phyloP scores from a whole-genome alignment of 2,329 filamentous ascomycete genomes.

The Talaromyces sp. region DNA sequence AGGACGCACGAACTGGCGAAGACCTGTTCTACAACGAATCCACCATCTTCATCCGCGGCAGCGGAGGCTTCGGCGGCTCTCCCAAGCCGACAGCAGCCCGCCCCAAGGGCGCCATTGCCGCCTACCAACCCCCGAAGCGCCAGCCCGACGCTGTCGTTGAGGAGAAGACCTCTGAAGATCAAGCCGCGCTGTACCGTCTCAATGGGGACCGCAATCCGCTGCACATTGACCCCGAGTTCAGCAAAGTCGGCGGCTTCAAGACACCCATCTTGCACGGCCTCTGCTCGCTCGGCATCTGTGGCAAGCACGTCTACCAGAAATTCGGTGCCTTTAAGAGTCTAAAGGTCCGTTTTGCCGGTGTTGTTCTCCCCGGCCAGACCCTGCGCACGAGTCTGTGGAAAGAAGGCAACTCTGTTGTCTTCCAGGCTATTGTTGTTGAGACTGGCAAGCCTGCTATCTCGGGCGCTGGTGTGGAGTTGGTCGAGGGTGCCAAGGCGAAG shows the following conservation, averaged over 20 bases:
- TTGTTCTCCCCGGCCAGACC: constrained; percentile 83
- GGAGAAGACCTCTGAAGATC: constrained; percentile 80
- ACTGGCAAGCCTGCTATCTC: constrained; percentile 85
- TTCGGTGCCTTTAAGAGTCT: constrained; percentile 84
- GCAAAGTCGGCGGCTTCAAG: constrained; percentile 93
- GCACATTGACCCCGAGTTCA: constrained; percentile 91
- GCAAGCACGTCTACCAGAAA: constrained; percentile 81
- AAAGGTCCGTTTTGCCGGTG: constrained; percentile 86
- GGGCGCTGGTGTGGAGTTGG: constrained; percentile 73
- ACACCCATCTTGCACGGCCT: constrained; percentile 93
- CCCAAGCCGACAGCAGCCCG: constrained; percentile 64
- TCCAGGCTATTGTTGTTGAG: constrained; percentile 87
- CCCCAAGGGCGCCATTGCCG: constrained; percentile 72
- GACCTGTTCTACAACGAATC: constrained; percentile 96
- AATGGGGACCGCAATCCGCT: constrained; percentile 95
- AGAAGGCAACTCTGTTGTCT: constrained; percentile 72
- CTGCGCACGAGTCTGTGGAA: constrained; percentile 93
- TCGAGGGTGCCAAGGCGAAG: constrained; percentile 48
- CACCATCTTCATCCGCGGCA: constrained; percentile 87
- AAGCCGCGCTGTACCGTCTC: constrained; percentile 88
- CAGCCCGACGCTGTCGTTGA: constrained; percentile 77
- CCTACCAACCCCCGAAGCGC: constrained; percentile 73
- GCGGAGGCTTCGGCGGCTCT: constrained; percentile 82
- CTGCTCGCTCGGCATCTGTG: constrained; percentile 86
- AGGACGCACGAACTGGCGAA: constrained; percentile 78